phyloP scores from a whole-genome alignment of 306 rosid species.

The Cucurbita ficifolia region DNA sequence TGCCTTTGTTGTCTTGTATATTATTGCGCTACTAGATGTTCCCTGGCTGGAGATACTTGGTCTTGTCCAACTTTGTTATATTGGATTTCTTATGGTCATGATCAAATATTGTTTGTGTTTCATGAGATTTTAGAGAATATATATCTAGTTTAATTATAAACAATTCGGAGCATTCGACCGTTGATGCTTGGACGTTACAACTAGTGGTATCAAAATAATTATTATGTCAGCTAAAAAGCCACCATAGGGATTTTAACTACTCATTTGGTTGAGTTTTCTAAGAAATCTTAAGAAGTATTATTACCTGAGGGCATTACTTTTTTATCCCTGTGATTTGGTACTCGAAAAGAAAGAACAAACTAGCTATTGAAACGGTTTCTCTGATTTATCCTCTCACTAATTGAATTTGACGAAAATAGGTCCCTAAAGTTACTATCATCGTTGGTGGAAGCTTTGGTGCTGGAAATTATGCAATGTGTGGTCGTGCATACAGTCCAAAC shows the following conservation, averaged over 20 bases:
- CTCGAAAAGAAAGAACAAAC: neutral
- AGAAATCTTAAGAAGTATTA: neutral
- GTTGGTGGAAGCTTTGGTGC: slow-evolving; percentile 98
- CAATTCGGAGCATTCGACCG: neutral
- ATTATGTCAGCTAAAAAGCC: neutral
- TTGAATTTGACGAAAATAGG: slow-evolving; percentile 31
- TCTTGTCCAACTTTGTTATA: neutral
- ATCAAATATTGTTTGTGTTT: neutral
- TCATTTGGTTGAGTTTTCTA: neutral
- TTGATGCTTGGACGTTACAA: neutral
- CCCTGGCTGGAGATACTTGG: neutral
- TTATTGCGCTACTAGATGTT: neutral
- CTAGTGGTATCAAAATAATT: neutral
- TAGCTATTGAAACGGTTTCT: neutral
- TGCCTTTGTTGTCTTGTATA: neutral
- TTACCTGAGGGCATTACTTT: neutral
- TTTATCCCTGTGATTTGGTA: neutral
- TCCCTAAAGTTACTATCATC: slow-evolving; percentile 79
- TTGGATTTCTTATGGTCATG: neutral
- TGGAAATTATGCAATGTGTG: slow-evolving; percentile 99
- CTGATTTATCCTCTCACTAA: neutral
- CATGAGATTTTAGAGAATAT: neutral
- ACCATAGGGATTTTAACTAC: neutral
- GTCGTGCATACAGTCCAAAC: slow-evolving; percentile 93
- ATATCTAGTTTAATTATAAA: neutral